These are phyloP conservation scores for Talaromyces sp. DNA, from an alignment of 2,329 filamentous ascomycete species.

Conservation along the genomic window DNA sequence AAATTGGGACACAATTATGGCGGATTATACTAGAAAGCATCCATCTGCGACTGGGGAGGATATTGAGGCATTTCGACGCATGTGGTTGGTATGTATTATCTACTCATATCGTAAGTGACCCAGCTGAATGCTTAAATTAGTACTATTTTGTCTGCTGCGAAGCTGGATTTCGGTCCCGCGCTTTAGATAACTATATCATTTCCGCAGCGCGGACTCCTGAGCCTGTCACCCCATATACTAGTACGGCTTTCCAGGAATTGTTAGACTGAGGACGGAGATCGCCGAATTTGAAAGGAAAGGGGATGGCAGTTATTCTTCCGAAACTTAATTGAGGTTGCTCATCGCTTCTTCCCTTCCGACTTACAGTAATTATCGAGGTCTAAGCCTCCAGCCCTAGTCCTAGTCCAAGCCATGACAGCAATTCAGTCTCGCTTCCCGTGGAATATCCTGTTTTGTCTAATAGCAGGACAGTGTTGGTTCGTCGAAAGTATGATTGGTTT, in stretches of 20 bases:
- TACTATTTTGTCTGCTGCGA: slow-evolving; percentile 77
- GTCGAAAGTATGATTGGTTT: background rate
- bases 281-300: background rate
- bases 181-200: slow-evolving; percentile 67
- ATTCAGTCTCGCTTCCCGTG: background rate
- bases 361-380: background rate
- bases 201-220: slow-evolving; percentile 55
- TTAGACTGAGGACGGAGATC: background rate
- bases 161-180: slow-evolving; percentile 55
- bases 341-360: background rate
- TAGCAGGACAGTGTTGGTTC: background rate
- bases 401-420: background rate
- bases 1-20: slow-evolving; percentile 60
- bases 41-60: slow-evolving; percentile 53
- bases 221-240: slow-evolving; percentile 10
- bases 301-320: too few species aligned
- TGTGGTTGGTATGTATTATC: slow-evolving; percentile 59
- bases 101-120: background rate
- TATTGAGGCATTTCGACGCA: slow-evolving; percentile 61
- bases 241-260: background rate
- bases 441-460: background rate
- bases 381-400: background rate
- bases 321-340: background rate
- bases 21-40: slow-evolving; percentile 56
- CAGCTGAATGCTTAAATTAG: slow-evolving; percentile 27